Conservation (phyloP, 768 basidiomycete genomes). For the Leccinum rimulosum region DNA sequence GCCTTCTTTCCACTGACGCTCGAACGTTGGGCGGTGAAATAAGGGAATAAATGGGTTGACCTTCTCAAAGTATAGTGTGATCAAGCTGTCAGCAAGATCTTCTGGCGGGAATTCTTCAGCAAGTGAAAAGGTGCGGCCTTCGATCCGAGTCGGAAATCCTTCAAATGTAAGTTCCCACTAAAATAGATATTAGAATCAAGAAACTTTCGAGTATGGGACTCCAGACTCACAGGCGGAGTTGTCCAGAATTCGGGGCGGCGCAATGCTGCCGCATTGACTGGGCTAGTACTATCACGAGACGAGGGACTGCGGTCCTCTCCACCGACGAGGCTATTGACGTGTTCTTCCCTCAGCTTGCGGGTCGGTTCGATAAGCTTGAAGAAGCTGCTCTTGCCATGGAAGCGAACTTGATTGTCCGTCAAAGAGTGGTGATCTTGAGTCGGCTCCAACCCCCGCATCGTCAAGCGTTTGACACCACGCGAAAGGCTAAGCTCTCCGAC, state of each 20-base stretch:
- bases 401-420: conserved; percentile 45
- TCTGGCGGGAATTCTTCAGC: conserved; percentile 56
- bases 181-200: background rate
- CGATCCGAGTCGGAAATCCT: conserved; percentile 34
- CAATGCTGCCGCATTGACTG: conserved; percentile 19
- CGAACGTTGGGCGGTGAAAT: conserved; percentile 70
- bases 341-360: conserved; percentile 50
- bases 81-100: conserved; percentile 56
- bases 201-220: background rate
- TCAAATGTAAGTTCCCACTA: conserved; percentile 65
- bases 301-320: conserved; percentile 16
- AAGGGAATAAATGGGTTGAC: conserved; percentile 61
- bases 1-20: conserved; percentile 52
- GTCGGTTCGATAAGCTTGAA: conserved; percentile 54
- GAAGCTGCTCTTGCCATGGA: conserved; percentile 62
- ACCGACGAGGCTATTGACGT: conserved; percentile 38
- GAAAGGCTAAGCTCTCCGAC: conserved; percentile 39
- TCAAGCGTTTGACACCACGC: conserved; percentile 36
- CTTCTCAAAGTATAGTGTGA: conserved; percentile 66
- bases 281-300: conserved; percentile 20
- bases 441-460: conserved; percentile 37
- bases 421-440: conserved; percentile 32
- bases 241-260: conserved; percentile 55
- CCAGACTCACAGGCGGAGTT: conserved; percentile 48
- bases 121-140: conserved; percentile 33